Conservation (phyloP, 306 rosid species). For the Leucaena leucocephala region DNA sequence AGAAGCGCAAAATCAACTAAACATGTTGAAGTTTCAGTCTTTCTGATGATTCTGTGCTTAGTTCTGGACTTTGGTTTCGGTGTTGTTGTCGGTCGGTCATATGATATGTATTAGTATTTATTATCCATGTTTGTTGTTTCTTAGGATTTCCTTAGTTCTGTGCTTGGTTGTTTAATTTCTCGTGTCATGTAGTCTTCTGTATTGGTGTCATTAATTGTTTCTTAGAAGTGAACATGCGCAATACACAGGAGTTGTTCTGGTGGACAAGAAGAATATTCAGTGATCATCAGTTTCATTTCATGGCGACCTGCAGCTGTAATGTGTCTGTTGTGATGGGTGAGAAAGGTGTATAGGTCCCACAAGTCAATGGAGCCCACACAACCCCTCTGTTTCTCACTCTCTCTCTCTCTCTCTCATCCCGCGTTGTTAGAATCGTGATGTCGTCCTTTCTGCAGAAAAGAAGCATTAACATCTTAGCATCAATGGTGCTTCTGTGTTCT, state of each 20-base stretch:
- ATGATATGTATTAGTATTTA: neutral
- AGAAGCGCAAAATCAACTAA: constrained; percentile 32
- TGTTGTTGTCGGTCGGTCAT: neutral
- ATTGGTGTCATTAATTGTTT: neutral
- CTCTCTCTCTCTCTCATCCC: neutral
- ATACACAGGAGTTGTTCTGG: neutral
- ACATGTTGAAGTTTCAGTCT: neutral
- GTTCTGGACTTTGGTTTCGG: neutral
- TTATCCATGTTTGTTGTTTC: neutral
- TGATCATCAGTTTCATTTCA: neutral
- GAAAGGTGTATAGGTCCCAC: neutral
- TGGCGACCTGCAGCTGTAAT: neutral
- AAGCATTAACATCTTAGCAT: no score
- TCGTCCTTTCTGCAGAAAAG: no score
- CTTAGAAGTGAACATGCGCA: neutral
- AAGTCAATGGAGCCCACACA: neutral
- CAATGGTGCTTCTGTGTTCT: no score
- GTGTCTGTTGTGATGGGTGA: neutral
- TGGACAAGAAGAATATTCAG: neutral
- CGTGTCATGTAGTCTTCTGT: neutral
- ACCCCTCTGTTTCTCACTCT: neutral
- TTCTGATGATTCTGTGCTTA: neutral
- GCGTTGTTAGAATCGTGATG: neutral
- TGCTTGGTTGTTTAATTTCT: neutral
- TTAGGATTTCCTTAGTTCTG: neutral